Base-by-base conservation (phyloP, 768 basidiomycete species). In the Lanmaoa rubissima region DNA sequence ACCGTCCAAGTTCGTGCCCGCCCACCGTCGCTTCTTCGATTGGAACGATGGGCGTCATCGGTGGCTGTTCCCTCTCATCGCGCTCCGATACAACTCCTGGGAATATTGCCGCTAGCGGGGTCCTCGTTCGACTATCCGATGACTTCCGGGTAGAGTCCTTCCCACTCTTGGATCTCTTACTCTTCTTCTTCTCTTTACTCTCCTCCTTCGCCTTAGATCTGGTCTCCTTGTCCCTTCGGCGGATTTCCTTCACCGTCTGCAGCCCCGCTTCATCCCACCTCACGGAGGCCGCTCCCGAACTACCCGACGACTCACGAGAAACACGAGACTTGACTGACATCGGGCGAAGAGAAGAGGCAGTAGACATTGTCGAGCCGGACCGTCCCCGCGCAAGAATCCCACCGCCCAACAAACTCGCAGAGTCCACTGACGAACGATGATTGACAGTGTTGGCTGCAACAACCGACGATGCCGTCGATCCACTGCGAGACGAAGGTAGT, bases 81-180 rank as follows among this genome's bases (percentile, higher is more conserved):
- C 41, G 60, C 24, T 62, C 66, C 16, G 66, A 60, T 2, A 51
- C 46, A 5, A 61, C 58, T 21, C 79, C 79, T 0, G 84, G 82
- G 73, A 90, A 90, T 41, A 92, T 75, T 34, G 84, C 81, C 11
- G 74, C 72, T 32, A 90, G 64, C 0, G 83, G 75, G 9, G 79
- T 82, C 57, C 86, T 73, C 62, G 74, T 77, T 60, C 82, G 74
- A 21, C 77, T 81, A 58, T 87, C 87, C 8, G 73, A 73, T 5
- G 72, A 76, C 41, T 75, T 71, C 48, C 76, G 74, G 54, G 79
- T 82, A 32, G 73, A 75, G 11, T 73, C 62, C 60, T 59, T 64
- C 44, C 31, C 53, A 36, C 57, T 63, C 65, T 74, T 63, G 64
- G 69, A 57, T 40, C 57, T 72, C 61, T 63, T 70, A 41, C 42